Percentiles rank a stretch among this genome's conserved stretches.
Conservation (phyloP, 2,329 filamentous ascomycete species). For the Colletotrichum somersetense region DNA sequence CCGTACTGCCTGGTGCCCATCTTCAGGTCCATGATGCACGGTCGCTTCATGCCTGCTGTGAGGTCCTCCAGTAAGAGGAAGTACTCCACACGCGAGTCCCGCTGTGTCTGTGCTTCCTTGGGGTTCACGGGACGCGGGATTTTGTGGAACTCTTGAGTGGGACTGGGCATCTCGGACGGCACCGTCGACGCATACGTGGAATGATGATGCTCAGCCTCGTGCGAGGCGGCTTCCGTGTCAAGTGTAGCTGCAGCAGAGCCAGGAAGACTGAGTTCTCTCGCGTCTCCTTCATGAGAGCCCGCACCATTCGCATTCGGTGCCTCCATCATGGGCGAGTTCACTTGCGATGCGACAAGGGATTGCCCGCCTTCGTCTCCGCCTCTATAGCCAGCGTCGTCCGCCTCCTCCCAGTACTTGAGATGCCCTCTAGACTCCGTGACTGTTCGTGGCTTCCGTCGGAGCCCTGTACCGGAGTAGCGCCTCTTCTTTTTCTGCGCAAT, state of each 20-base stretch:
- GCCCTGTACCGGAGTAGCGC: slow-evolving; percentile 88
- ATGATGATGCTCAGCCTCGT: slow-evolving; percentile 18
- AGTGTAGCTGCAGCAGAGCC: slow-evolving; percentile 15
- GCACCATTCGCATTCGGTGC: slow-evolving; percentile 29
- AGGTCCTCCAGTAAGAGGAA: slow-evolving; percentile 95
- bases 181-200: slow-evolving; percentile 36
- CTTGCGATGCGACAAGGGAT: slow-evolving; percentile 32
- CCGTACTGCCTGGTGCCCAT: slow-evolving; percentile 99
- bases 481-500: slow-evolving; percentile 65
- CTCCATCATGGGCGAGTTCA: slow-evolving; percentile 41
- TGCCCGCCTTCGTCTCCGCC: slow-evolving; percentile 69
- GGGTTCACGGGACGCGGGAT: slow-evolving; percentile 77
- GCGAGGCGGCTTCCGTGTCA: slow-evolving; percentile 17
- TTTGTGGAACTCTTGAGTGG: slow-evolving; percentile 54
- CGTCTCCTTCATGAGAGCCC: background rate
- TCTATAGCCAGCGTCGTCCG: slow-evolving; percentile 84
- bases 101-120: slow-evolving; percentile 77
- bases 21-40: slow-evolving; percentile 97
- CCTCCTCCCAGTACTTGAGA: slow-evolving; percentile 91
- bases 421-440: slow-evolving; percentile 79
- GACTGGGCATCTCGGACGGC: slow-evolving; percentile 54
- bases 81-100: slow-evolving; percentile 81
- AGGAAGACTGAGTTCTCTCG: slow-evolving; percentile 26
- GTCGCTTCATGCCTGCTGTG: slow-evolving; percentile 94
- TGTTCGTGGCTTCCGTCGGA: slow-evolving; percentile 79